Base-by-base conservation (phyloP, 2,329 filamentous ascomycete genomes). In the Microdochium nivale region DNA sequence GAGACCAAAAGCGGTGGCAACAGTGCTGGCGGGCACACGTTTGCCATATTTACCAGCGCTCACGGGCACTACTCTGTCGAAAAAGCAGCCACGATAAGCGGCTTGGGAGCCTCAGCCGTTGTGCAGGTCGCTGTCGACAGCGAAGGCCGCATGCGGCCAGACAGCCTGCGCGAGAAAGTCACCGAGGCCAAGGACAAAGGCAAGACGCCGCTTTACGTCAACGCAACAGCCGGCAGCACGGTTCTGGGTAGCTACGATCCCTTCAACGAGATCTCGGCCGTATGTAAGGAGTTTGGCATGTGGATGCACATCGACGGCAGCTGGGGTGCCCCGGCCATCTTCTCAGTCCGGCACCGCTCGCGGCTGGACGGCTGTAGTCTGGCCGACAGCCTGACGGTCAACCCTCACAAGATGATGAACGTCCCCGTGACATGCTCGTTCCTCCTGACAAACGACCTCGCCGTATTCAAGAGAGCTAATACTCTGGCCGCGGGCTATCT, bases 351-450 rank as follows among this genome's bases (percentile, higher is more conserved):
- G 52, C 84, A 87, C 44, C 73, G 72, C 47, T 62, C 65, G 55
- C 88, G 90, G 63, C 72, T 97, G 10, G 67, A 72, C 1, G 92
- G 92, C 14, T 74, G 79, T 2, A 77, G 90, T 46, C 76, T 86
- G 40, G 94, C 91, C 10, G 80, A 96, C 68, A 89, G 84, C 14
- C 74, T 97, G 37, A 89, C 90, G 2, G 80, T 96, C 51, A 97
- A 95, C 59, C 91, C 94, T 52, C 94, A 99, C 72, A 97, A 97
- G 72, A 97, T 97, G 94, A 80, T 97, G 64, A 89, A 89, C 53
- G 88, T 90, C 2, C 92, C 94, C 0, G 73, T 95, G 40, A 96
- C 91, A 0, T 97, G 91, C 71, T 91, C 87, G 0, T 96, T 95
- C 72, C 78, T 99, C 3, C 78, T 99, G 13, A 85, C 82, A 0